These are phyloP conservation scores for Scedosporium minutisporum DNA, from an alignment of 2,329 filamentous ascomycete species.

Conservation along the genomic window DNA sequence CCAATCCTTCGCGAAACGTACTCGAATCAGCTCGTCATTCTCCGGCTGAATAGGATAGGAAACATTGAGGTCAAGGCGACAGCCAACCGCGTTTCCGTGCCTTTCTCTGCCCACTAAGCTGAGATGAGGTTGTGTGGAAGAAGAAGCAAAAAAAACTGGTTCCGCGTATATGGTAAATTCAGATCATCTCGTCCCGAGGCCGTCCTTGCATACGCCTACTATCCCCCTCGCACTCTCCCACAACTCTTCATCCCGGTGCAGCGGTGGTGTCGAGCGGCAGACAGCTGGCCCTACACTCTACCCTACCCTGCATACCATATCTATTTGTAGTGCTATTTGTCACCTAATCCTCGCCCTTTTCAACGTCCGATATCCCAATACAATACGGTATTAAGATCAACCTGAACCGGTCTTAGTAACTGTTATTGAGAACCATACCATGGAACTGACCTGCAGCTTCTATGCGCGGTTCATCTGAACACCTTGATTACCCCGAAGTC, in stretches of 20 bases:
- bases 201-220: constrained; percentile 4
- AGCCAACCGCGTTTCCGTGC: background rate
- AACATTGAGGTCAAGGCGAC: background rate
- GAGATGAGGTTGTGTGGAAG: background rate
- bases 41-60: background rate
- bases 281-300: too few relatives aligned
- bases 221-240: background rate
- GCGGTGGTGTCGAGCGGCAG: too few relatives aligned
- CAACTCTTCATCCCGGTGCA: background rate
- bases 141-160: background rate
- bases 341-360: too few relatives aligned
- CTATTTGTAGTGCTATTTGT: too few relatives aligned
- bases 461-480: constrained; percentile 1
- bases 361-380: background rate
- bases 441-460: background rate
- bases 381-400: background rate
- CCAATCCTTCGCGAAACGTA: background rate
- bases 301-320: too few relatives aligned
- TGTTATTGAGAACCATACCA: background rate
- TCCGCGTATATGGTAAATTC: background rate
- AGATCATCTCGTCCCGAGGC: constrained; percentile 5
- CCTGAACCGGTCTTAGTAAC: background rate
- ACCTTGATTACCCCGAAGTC: background rate
- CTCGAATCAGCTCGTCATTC: background rate
- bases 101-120: background rate